Conservation (phyloP, 2,329 filamentous ascomycete genomes). For the Fusarium burgessii region DNA sequence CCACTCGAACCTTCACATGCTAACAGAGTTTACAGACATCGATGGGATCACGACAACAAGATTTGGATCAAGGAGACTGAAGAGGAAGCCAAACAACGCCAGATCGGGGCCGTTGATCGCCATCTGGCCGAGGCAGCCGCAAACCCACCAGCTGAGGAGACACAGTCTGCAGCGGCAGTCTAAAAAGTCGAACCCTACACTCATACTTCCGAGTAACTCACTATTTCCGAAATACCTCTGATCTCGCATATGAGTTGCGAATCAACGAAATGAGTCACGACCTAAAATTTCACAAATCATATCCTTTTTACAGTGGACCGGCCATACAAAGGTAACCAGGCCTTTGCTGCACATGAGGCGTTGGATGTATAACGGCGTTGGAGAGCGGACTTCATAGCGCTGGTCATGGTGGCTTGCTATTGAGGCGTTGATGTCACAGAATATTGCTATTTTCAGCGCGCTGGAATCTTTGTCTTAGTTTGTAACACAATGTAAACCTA, state of each 20-base stretch:
- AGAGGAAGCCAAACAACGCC: constrained; percentile 43
- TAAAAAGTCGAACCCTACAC: background rate
- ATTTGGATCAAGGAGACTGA: constrained; percentile 66
- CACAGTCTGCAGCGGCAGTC: background rate
- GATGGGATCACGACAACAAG: constrained; percentile 68
- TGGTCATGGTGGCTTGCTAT: constrained; percentile 14
- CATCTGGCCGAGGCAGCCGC: constrained; percentile 45
- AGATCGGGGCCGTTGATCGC: constrained; percentile 43
- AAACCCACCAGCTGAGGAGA: constrained; percentile 10
- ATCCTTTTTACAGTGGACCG: background rate
- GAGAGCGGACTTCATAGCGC: constrained; percentile 13
- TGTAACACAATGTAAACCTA: constrained; percentile 15
- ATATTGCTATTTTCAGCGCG: constrained; percentile 7
- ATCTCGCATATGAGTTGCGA: constrained; percentile 8
- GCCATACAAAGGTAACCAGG: background rate
- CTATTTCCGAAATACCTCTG: background rate
- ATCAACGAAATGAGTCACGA: constrained; percentile 19
- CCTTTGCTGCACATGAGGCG: constrained; percentile 24
- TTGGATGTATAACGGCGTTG: constrained; percentile 36
- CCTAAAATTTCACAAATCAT: constrained; percentile 7
- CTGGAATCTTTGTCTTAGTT: constrained; percentile 16
- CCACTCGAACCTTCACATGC: constrained; percentile 2
- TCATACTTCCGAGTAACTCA: background rate
- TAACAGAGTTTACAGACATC: constrained; percentile 61
- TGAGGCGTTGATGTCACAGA: background rate